phyloP scores from a whole-genome alignment of 2,329 filamentous ascomycete genomes.

The Fonsecaea multimorphosa region DNA sequence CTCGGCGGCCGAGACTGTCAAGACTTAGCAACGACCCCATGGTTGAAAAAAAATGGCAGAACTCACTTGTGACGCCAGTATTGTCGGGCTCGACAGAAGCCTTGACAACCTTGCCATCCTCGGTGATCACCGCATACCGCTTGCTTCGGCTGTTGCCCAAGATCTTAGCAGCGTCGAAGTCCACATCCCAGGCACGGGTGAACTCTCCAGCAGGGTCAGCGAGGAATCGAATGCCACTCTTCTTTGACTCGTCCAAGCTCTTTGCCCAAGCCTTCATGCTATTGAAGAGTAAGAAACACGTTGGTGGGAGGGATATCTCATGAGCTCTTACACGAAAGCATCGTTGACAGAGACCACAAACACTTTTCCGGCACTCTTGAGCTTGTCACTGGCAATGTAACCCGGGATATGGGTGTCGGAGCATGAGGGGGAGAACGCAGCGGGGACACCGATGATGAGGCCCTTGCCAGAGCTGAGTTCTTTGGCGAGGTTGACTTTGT shows the following conservation, averaged over 20 bases:
- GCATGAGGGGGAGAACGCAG: slow-evolving; percentile 74
- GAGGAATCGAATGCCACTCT: slow-evolving; percentile 85
- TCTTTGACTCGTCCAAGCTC: slow-evolving; percentile 73
- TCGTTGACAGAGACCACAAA: slow-evolving; percentile 95
- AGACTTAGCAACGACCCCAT: slow-evolving; percentile 11
- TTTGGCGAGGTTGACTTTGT: slow-evolving; percentile 84
- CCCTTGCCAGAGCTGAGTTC: slow-evolving; percentile 75
- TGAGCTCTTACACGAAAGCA: slow-evolving; percentile 77
- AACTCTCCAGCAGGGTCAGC: slow-evolving; percentile 81
- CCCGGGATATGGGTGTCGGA: slow-evolving; percentile 78
- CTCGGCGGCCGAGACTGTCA: slow-evolving; percentile 36
- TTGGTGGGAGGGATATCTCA: slow-evolving; percentile 29
- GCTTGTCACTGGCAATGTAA: slow-evolving; percentile 74
- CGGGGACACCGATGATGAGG: slow-evolving; percentile 83
- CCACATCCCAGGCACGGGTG: slow-evolving; percentile 80
- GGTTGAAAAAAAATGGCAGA: background rate
- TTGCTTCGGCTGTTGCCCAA: slow-evolving; percentile 85
- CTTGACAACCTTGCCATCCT: slow-evolving; percentile 83
- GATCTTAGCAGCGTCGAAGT: slow-evolving; percentile 77
- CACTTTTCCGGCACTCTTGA: slow-evolving; percentile 80
- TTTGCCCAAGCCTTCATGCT: slow-evolving; percentile 91
- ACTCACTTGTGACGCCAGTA: slow-evolving; percentile 76
- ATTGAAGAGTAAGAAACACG: slow-evolving; percentile 7
- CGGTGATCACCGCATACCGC: slow-evolving; percentile 82
- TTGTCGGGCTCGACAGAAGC: slow-evolving; percentile 87